Base-by-base conservation (phyloP, 805 yeast genomes). In the Pichia paraexigua region DNA sequence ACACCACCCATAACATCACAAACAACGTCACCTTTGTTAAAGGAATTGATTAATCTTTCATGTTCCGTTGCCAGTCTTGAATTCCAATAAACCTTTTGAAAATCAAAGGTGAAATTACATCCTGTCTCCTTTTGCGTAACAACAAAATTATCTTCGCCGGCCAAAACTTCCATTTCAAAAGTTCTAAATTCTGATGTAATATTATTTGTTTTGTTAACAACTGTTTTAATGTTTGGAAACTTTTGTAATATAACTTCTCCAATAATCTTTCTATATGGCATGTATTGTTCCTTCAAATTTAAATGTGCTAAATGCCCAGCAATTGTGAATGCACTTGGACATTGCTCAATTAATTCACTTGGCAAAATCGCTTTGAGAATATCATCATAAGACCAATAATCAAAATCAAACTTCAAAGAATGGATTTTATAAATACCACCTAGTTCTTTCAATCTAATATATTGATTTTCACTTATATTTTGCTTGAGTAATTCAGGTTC, bases 1-100 rank as follows among this genome's bases (percentile, higher is more conserved):
- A 94, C 98, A 45, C 99, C 99, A 0, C 97, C 98, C 80, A 95
- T 87, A 0, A 90, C 97, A 71, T 94, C 99, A 60, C 89, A 88
- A 0, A 95, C 86, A 8, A 89, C 86, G 53, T 85, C 85, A 11
- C 85, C 85, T 42, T 77, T 60, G 60, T 87, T 85, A 52, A 72
- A 73, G 40, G 69, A 63, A 1, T 69, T 64, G 4, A 94, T 84
- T 43, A 94, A 69, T 53, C 98, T 73, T 45, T 82, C 92, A 66
- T 94, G 99, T 62, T 94, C 99, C 0, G 96, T 87, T 58, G 90
- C 92, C 47, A 94, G 73, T 58, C 99, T 78, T 17, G 97, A 88
- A 65, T 94, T 94, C 99, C 99, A 94, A 68, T 95, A 94, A 6
- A 95, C 99, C 63, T 88, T 87, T 53, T 87, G 79, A 65, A 95